Base-by-base conservation (phyloP, 1,139 yeast genomes). In the Sugiyamaella novakii region DNA sequence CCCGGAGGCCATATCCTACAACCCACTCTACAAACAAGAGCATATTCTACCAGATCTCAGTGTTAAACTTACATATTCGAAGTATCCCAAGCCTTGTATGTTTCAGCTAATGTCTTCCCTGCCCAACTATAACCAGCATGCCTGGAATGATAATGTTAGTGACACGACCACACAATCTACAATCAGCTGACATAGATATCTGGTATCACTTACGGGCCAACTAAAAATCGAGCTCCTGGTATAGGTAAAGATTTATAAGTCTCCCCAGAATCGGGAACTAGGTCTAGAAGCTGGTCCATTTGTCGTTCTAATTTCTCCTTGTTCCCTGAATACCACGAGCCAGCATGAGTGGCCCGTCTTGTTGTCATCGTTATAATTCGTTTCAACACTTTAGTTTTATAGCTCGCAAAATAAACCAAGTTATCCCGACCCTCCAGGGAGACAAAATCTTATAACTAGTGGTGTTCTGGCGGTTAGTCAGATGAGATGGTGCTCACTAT, bases 101-200 rank as follows among this genome's bases (percentile, higher is more conserved):
- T 78, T 62, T 86, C 83, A 0, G 92, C 95, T 58, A 92, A 74
- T 0, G 89, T 79, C 10, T 72, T 68, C 0, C 97, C 96, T 33
- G 95, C 84, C 64, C 84, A 92, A 3, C 84, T 64, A 64, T 84
- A 89, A 0, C 98, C 99, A 5, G 99, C 99, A 67, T 92, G 99
- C 0, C 70, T 51, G 28, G 8, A 11, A 62, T 53, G 18, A 22
- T 22, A 22, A 6, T 38, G 36, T 54, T 51, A 52, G 53, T 31
- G n/a, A 47, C 28, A 38, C n/a, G n/a, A n/a, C n/a, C n/a, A n/a
- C n/a, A n/a, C n/a, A n/a, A n/a, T n/a, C n/a, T n/a, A n/a, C n/a
- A n/a, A n/a, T n/a, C n/a, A n/a, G n/a, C n/a, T n/a, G n/a, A n/a
- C n/a, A n/a, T n/a, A n/a, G n/a, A 11, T 12, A 21, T 8, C 15